These are phyloP conservation scores for Lachancea meyersii DNA, from an alignment of 805 yeast genomes.

Conservation along the genomic window DNA sequence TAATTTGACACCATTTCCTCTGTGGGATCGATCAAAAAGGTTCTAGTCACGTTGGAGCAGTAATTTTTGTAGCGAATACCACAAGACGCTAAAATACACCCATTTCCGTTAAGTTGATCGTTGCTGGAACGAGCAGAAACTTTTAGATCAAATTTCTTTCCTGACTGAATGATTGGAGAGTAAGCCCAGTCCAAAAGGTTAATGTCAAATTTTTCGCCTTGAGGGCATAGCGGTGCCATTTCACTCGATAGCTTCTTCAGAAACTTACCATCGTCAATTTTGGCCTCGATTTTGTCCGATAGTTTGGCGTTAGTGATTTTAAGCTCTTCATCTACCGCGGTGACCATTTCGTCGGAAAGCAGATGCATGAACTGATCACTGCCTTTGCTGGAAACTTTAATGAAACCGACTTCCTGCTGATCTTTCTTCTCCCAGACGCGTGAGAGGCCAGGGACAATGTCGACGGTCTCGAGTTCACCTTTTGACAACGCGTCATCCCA, in stretches of 20 bases:
- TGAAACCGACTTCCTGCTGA: slow-evolving; percentile 59
- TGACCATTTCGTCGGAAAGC: slow-evolving; percentile 83
- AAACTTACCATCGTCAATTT: slow-evolving; percentile 73
- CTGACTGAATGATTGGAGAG: slow-evolving; percentile 85
- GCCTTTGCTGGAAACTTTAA: slow-evolving; percentile 68
- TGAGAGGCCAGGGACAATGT: slow-evolving; percentile 49
- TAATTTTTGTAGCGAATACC: slow-evolving; percentile 85
- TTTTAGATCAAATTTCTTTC: slow-evolving; percentile 74
- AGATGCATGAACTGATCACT: slow-evolving; percentile 73
- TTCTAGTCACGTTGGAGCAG: slow-evolving; percentile 81
- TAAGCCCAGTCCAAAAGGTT: slow-evolving; percentile 87
- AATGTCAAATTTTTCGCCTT: slow-evolving; percentile 64
- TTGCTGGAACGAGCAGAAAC: slow-evolving; percentile 76
- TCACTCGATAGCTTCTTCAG: slow-evolving; percentile 49
- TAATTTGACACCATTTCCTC: slow-evolving; percentile 72
- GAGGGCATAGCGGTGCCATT: slow-evolving; percentile 28
- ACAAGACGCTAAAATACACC: slow-evolving; percentile 75
- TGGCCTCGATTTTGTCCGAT: slow-evolving; percentile 70
- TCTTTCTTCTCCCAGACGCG: slow-evolving; percentile 69
- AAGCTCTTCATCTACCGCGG: slow-evolving; percentile 78
- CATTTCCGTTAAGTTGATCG: slow-evolving; percentile 57
- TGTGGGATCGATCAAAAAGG: slow-evolving; percentile 85
- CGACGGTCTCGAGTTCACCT: slow-evolving; percentile 40
- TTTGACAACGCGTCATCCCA: slow-evolving; percentile 36
- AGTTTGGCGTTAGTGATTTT: slow-evolving; percentile 67